These are phyloP conservation scores for Sinapis alba DNA, from an alignment of 441 rosid genomes.

Conservation along the genomic window DNA sequence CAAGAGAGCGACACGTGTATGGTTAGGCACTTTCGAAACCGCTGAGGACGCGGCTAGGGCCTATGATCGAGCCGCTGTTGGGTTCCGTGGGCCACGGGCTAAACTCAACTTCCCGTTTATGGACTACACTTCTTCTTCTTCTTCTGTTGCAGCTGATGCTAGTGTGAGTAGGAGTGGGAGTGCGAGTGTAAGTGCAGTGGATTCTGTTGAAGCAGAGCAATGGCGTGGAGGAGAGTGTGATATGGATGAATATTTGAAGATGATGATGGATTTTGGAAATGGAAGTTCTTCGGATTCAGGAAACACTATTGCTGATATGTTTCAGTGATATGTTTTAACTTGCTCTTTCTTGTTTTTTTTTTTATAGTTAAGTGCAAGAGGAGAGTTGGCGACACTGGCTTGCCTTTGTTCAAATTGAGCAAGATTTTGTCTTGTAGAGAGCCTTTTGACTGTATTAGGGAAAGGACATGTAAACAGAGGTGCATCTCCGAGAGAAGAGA, in stretches of 20 bases:
- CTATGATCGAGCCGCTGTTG: conserved; percentile 83
- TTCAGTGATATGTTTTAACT: conserved; percentile 29
- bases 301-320: conserved; percentile 39
- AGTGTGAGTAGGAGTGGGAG: neutral
- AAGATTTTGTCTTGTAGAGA: conserved; percentile 1
- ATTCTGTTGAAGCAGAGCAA: conserved; percentile 24
- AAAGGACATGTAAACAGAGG: conserved; percentile 7
- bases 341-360: conserved; percentile 33
- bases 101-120: conserved; percentile 81
- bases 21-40: conserved; percentile 89
- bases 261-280: conserved; percentile 43
- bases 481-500: too few species aligned
- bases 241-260: conserved; percentile 40
- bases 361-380: conserved; percentile 29
- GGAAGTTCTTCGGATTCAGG: conserved; percentile 43
- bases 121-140: conserved; percentile 33
- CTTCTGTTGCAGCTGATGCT: neutral
- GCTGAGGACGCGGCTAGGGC: conserved; percentile 93
- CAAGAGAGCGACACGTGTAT: conserved; percentile 63
- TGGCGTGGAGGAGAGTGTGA: conserved; percentile 30
- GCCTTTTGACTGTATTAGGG: neutral
- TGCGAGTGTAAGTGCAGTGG: conserved; percentile 9
- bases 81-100: conserved; percentile 90
- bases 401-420: conserved; percentile 2
- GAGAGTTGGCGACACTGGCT: neutral